Evolutionary conservation across 2,329 filamentous ascomycete genomes (phyloP).

Genomic region (Phialophora chinensis): DNA sequence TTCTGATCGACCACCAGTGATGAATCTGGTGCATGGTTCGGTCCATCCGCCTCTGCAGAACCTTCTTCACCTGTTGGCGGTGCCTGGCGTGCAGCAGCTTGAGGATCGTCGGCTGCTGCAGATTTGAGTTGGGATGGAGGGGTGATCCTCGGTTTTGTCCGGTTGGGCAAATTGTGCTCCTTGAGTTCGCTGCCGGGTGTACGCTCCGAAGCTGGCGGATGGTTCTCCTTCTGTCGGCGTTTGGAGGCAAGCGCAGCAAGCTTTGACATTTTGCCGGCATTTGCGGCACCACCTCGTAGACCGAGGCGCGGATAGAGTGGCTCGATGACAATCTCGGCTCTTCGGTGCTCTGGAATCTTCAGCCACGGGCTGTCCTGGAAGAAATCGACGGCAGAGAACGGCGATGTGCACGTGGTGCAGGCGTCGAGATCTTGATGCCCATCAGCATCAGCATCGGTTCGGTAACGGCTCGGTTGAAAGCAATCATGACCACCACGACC

Average conservation of each 20-base stretch:
- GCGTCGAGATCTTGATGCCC: conserved; percentile 27
- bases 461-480: conserved; percentile 18
- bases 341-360: conserved; percentile 69
- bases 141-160: conserved; percentile 41
- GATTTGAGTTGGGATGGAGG: conserved; percentile 13
- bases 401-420: conserved; percentile 34
- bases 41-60: not conserved
- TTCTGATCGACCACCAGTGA: conserved; percentile 8
- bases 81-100: not conserved
- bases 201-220: conserved; percentile 12
- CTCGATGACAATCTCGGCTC: conserved; percentile 67
- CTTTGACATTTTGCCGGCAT: conserved; percentile 78
- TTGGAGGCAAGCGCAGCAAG: conserved; percentile 87
- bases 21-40: not conserved
- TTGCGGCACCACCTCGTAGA: conserved; percentile 77
- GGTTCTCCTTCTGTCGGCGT: conserved; percentile 74
- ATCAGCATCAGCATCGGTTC: conserved; percentile 36
- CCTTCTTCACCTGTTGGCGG: not conserved
- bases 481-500: conserved; percentile 35
- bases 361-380: conserved; percentile 90
- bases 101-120: not conserved
- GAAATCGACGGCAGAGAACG: conserved; percentile 62
- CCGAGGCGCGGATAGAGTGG: conserved; percentile 66
- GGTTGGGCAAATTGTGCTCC: conserved; percentile 34
- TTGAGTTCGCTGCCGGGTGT: conserved; percentile 8